Base-by-base conservation (phyloP, 805 yeast genomes). In the Candida maltosa region DNA sequence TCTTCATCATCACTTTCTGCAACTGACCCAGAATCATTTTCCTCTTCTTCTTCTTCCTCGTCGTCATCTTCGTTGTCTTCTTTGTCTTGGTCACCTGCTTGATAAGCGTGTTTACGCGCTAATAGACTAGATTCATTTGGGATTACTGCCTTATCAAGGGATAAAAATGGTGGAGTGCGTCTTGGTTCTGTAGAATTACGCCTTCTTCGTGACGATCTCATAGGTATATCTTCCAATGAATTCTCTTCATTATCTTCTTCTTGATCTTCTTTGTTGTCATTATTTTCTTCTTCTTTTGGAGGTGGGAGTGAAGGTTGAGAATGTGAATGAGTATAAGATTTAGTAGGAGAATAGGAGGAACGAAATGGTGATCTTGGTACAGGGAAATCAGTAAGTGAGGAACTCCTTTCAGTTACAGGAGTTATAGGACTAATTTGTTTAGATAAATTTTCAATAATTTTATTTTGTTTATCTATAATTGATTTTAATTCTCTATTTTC, bases 401-500 rank as follows among this genome's bases (percentile, higher is more conserved):
- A n/a, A n/a, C n/a, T n/a, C n/a, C n/a, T n/a, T n/a, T n/a, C n/a
- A n/a, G n/a, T 22, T 12, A 22, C 25, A 11, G 11, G 25, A 22
- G 25, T 12, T 11, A 12, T 11, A 11, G 25, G 12, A 11, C 12
- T 22, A 11, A 27, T n/a, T 20, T 32, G 29, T 9, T 21, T 12
- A 8, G 19, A 9, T 11, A 41, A 26, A 17, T 24, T 22, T 12
- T 34, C 34, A 6, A 38, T 29, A 11, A 25, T 18, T 10, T 21
- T 33, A 16, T 29, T 32, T 14, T 29, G 24, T 18, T 20, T 33
- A 1, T 26, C 26, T 6, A 53, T 23, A 2, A 39, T 26, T 1
- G 60, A 44, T 28, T 57, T 53, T 20, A 65, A 47, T 35, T 65
- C 70, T 34, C 47, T 52, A 38, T 54, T 63, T 38, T 65, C 70